Conservation (phyloP, 1,284 basidiomycete genomes). For the Ceratobasidium sp. region DNA sequence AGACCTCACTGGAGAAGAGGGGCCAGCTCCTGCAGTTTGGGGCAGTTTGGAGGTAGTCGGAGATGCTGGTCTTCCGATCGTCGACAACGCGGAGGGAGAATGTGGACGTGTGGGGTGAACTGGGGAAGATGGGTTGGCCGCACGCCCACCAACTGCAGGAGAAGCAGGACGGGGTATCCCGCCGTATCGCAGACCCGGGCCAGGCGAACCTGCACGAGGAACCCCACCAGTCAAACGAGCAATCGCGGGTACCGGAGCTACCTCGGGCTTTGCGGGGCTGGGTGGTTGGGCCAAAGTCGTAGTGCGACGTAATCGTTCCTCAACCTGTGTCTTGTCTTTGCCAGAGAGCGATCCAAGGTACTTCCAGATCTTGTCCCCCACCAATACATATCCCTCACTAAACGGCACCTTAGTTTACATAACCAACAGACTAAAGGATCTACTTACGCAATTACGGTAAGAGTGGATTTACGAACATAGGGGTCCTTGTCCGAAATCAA, state of each 20-base stretch:
- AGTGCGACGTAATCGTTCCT: conserved; percentile 85
- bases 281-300: conserved; percentile 57
- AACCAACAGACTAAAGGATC: background rate
- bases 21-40: conserved; percentile 49
- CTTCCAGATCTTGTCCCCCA: conserved; percentile 85
- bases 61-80: conserved; percentile 10
- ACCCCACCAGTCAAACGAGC: conserved; percentile 60
- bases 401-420: conserved; percentile 40
- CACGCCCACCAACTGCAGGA: conserved; percentile 43
- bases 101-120: conserved; percentile 46
- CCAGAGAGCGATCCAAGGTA: conserved; percentile 75
- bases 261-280: conserved; percentile 39
- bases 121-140: conserved; percentile 72
- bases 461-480: conserved; percentile 79
- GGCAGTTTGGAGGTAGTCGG: conserved; percentile 9
- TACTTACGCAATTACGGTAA: conserved; percentile 71
- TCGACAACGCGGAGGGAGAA: conserved; percentile 27
- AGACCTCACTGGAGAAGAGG: conserved; percentile 60
- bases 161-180: conserved; percentile 42
- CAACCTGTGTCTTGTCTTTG: conserved; percentile 89
- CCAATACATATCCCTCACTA: conserved; percentile 80
- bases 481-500: conserved; percentile 90
- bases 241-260: conserved; percentile 47
- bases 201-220: conserved; percentile 65
- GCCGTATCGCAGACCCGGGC: conserved; percentile 46